Evolutionary conservation across 2,329 filamentous ascomycete species (phyloP).

Genomic region (Neopestalotiopsis rosae): DNA sequence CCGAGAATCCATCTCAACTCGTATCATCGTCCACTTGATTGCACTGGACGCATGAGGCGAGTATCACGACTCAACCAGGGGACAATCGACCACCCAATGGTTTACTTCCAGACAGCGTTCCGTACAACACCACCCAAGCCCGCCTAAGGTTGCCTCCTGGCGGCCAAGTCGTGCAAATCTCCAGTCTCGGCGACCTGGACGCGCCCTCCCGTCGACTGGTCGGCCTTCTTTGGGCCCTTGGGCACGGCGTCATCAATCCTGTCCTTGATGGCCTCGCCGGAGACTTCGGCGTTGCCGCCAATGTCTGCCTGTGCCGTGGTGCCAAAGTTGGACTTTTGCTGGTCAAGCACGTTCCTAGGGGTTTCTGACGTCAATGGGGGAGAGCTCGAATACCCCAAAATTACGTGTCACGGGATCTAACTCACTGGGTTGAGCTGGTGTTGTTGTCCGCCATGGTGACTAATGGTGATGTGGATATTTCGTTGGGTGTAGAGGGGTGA

Average conservation of each 20-base stretch:
- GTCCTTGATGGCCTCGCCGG: constrained; percentile 34
- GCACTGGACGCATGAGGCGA: too few species aligned
- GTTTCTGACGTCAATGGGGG: neutral
- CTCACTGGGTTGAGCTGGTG: neutral
- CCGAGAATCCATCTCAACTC: neutral
- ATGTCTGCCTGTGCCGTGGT: constrained; percentile 26
- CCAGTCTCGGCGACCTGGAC: constrained; percentile 38
- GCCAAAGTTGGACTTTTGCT: constrained; percentile 26
- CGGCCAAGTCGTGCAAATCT: constrained; percentile 33
- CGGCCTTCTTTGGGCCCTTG: constrained; percentile 35
- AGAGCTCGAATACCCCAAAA: neutral
- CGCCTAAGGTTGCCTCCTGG: constrained; percentile 27
- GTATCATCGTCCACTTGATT: neutral
- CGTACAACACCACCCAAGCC: neutral
- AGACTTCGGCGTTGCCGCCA: constrained; percentile 24
- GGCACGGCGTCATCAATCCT: constrained; percentile 35
- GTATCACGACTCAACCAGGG: too few species aligned
- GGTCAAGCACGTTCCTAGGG: constrained; percentile 30
- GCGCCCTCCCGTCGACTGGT: constrained; percentile 31
- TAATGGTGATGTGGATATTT: neutral
- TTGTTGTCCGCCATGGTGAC: neutral
- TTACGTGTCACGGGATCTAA: neutral
- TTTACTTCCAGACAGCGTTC: neutral
- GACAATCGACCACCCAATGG: too few species aligned
- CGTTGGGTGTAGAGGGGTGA: neutral